These are phyloP conservation scores for Petunia axillaris DNA, from an alignment of 257 asterid genomes.

Conservation along the genomic window DNA sequence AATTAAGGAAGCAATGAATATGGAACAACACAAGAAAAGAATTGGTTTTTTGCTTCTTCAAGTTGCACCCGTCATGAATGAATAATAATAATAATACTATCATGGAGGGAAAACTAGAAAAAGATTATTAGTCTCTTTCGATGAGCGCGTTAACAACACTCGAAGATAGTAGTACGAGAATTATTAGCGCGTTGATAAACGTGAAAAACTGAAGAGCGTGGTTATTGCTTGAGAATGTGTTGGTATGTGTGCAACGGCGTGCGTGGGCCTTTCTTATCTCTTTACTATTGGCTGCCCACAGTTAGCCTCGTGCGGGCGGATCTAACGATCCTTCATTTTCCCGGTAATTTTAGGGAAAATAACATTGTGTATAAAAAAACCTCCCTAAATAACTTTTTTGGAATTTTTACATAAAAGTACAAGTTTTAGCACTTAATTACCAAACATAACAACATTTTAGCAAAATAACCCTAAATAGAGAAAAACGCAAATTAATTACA, in stretches of 20 bases:
- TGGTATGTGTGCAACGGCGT: conserved; percentile 26
- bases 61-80: background rate
- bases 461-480: too few species aligned
- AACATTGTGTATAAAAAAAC: too few species aligned
- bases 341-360: too few species aligned
- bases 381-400: too few species aligned
- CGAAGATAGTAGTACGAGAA: background rate
- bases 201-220: background rate
- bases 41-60: background rate
- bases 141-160: background rate
- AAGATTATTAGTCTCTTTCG: background rate
- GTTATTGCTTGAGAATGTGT: background rate
- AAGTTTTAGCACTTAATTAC: too few species aligned
- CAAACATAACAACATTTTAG: too few species aligned
- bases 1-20: conserved; percentile 36
- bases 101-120: conserved; percentile 32
- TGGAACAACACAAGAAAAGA: conserved; percentile 23
- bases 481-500: too few species aligned
- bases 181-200: background rate
- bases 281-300: background rate
- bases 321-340: background rate
- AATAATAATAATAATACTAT: too few species aligned
- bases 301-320: conserved; percentile 4
- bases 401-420: too few species aligned
- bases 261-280: conserved; percentile 14